Evolutionary conservation across 169 alveolate species (phyloP).

Genomic region (Besnoitia besnoiti): DNA sequence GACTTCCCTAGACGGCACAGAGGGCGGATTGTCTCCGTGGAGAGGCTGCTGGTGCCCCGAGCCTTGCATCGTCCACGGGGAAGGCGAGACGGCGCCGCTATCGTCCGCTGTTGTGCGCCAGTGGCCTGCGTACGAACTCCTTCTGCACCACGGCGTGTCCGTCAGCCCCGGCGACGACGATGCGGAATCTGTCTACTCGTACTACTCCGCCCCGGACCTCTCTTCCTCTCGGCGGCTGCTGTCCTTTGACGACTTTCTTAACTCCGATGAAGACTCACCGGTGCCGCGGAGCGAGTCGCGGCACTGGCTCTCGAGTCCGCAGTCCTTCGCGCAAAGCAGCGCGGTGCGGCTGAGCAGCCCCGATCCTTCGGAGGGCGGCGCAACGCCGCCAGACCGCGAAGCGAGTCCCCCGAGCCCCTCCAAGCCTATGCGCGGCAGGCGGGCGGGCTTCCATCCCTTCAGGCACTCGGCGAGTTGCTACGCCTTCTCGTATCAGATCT

Average conservation of each 20-base stretch:
- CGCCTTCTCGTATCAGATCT: background rate
- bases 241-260: background rate
- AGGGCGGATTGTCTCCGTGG: too few species aligned
- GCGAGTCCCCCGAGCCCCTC: background rate
- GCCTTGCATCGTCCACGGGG: too few species aligned
- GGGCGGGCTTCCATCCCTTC: background rate
- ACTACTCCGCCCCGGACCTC: slow-evolving; percentile 30
- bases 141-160: background rate
- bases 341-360: background rate
- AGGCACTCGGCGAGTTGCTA: background rate
- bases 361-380: background rate
- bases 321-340: background rate
- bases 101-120: too few species aligned
- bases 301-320: background rate
- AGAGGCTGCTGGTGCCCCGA: too few species aligned
- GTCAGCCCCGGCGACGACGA: background rate
- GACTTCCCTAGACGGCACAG: too few species aligned
- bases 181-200: background rate
- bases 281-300: background rate
- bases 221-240: background rate
- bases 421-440: background rate
- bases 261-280: background rate
- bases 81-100: too few species aligned
- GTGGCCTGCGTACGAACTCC: too few species aligned
- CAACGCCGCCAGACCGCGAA: background rate